These are phyloP conservation scores for Nicotiana otophora DNA, from an alignment of 257 asterid species.

Conservation along the genomic window DNA sequence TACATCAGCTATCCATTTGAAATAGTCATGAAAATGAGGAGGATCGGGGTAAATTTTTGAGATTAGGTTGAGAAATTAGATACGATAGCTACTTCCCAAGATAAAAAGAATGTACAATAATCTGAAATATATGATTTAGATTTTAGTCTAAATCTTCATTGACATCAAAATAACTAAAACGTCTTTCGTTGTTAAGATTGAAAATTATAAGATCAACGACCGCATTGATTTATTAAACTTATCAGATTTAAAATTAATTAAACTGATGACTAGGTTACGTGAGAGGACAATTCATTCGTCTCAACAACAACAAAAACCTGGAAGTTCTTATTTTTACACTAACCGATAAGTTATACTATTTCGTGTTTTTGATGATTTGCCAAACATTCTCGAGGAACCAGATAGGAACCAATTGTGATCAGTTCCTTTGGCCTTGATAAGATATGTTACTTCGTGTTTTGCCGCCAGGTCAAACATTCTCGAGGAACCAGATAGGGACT, in stretches of 20 bases:
- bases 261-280: background rate
- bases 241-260: too few species aligned
- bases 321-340: too few species aligned
- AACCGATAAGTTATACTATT: too few species aligned
- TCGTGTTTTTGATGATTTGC: too few species aligned
- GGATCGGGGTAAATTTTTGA: background rate
- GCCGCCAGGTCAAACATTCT: too few species aligned
- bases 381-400: too few species aligned
- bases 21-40: background rate
- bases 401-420: too few species aligned
- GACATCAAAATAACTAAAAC: background rate
- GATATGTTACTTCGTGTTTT: too few species aligned
- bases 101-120: background rate
- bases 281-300: background rate
- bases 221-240: background rate
- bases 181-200: background rate
- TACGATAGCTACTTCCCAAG: background rate
- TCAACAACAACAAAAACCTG: background rate
- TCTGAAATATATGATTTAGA: background rate
- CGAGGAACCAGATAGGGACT: too few species aligned
- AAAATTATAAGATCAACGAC: background rate
- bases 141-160: background rate
- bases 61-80: background rate
- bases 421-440: too few species aligned
- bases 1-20: background rate